phyloP scores from a whole-genome alignment of 2,329 filamentous ascomycete species.

The Trichoderma citrinoviride region DNA sequence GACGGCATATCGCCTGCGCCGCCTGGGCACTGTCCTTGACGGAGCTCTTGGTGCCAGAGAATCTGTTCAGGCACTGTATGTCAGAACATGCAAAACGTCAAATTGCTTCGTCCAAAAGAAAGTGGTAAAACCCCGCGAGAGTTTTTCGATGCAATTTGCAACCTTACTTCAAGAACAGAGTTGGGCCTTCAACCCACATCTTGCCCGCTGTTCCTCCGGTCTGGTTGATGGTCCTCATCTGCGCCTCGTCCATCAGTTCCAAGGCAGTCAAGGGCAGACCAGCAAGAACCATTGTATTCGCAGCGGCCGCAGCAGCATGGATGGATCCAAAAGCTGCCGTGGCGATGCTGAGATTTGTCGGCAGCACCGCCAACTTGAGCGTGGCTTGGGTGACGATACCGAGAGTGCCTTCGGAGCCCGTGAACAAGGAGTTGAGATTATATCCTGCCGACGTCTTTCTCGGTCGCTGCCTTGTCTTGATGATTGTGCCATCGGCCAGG shows the following conservation, averaged over 20 bases:
- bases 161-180: slow-evolving; percentile 66
- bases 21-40: slow-evolving; percentile 59
- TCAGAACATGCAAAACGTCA: neutral
- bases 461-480: slow-evolving; percentile 66
- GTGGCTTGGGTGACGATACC: slow-evolving; percentile 70
- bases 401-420: slow-evolving; percentile 69
- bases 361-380: slow-evolving; percentile 63
- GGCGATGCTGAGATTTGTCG: slow-evolving; percentile 62
- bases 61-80: slow-evolving; percentile 35
- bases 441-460: slow-evolving; percentile 70
- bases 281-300: slow-evolving; percentile 60
- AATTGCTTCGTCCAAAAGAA: too few relatives aligned
- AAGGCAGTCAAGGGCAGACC: slow-evolving; percentile 66
- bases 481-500: slow-evolving; percentile 61
- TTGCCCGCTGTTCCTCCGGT: slow-evolving; percentile 55
- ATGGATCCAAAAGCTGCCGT: slow-evolving; percentile 60
- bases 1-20: slow-evolving; percentile 54
- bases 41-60: slow-evolving; percentile 60
- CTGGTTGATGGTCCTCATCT: slow-evolving; percentile 67
- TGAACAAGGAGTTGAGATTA: slow-evolving; percentile 66
- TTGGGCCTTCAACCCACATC: slow-evolving; percentile 66
- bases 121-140: too few relatives aligned
- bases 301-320: slow-evolving; percentile 60
- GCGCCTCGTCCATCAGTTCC: slow-evolving; percentile 62
- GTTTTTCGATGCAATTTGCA: neutral